phyloP scores from a whole-genome alignment of 2,329 filamentous ascomycete genomes.

The Diaporthe velutina region DNA sequence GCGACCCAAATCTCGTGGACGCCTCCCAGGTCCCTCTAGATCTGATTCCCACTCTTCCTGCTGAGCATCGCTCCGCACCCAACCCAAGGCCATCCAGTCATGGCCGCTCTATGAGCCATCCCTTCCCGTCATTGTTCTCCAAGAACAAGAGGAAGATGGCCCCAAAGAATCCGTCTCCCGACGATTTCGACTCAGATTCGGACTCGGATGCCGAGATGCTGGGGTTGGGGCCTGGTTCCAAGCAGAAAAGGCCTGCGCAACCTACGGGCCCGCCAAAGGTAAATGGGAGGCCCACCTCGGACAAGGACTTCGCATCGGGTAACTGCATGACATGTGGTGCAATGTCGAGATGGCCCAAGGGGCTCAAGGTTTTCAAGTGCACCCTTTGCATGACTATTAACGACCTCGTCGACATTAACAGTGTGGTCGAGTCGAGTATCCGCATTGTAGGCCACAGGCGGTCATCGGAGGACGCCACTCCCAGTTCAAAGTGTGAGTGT shows the following conservation, averaged over 20 bases:
- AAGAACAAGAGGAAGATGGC: constrained; percentile 67
- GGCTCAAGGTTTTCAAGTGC: constrained; percentile 82
- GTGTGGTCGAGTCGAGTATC: constrained; percentile 29
- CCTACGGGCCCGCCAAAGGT: constrained; percentile 19
- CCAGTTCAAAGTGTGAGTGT: constrained; percentile 36
- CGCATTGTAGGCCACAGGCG: constrained; percentile 17
- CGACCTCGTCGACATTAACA: constrained; percentile 65
- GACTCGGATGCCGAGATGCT: constrained; percentile 54
- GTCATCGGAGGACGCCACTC: constrained; percentile 41
- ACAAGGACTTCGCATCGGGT: constrained; percentile 74
- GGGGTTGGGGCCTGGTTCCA: constrained; percentile 45
- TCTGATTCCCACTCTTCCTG: constrained; percentile 57
- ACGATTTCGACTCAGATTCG: constrained; percentile 53
- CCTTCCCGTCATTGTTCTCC: constrained; percentile 80
- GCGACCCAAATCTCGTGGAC: constrained; percentile 29
- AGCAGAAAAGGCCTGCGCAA: constrained; percentile 48
- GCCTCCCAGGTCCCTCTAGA: constrained; percentile 47
- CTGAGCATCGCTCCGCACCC: constrained; percentile 33
- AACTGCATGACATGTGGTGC: constrained; percentile 90
- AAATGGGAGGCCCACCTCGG: constrained; percentile 45
- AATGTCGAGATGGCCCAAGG: constrained; percentile 82
- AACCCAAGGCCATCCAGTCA: constrained; percentile 53
- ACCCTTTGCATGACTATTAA: constrained; percentile 89
- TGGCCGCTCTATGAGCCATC: constrained; percentile 82
- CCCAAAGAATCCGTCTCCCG: constrained; percentile 53